A percentile compares a stretch with the other conserved stretches of the same genome.
phyloP scores from a whole-genome alignment of 176 grass and related monocot genomes.

The Metroxylon sagu region DNA sequence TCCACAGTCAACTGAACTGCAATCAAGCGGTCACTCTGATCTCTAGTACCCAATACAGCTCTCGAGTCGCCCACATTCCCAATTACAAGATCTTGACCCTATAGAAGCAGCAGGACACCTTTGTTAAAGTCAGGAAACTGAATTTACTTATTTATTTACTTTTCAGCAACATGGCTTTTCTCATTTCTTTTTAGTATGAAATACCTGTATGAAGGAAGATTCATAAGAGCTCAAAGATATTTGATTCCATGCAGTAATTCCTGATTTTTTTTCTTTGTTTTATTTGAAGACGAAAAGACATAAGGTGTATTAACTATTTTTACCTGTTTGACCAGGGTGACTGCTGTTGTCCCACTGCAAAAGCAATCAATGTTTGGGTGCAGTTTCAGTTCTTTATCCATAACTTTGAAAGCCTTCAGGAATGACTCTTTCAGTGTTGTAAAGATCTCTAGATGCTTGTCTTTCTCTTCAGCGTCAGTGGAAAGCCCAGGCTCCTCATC shows the following conservation, averaged over 20 bases:
- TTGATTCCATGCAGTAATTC: too few relatives aligned
- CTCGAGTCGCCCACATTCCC: slow-evolving; percentile 91
- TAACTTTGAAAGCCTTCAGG: slow-evolving; percentile 52
- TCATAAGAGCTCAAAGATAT: too few relatives aligned
- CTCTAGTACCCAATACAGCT: slow-evolving; percentile 66
- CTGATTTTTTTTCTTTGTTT: background rate
- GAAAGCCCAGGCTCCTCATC: slow-evolving; percentile 31
- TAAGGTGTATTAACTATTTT: background rate
- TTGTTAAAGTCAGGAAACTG: slow-evolving; percentile 5
- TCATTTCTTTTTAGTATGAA: too few relatives aligned
- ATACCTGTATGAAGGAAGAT: too few relatives aligned
- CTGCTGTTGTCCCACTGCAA: slow-evolving; percentile 86
- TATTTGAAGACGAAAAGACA: slow-evolving; percentile 7
- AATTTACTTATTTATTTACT: too few relatives aligned
- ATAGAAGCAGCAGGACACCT: slow-evolving; percentile 11
- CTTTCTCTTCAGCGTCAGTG: slow-evolving; percentile 20
- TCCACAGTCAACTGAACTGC: slow-evolving; percentile 80
- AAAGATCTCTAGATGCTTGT: slow-evolving; percentile 34
- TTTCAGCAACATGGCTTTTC: too few relatives aligned
- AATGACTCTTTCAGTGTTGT: slow-evolving; percentile 56
- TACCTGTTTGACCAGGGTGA: slow-evolving; percentile 91
- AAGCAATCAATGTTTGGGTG: slow-evolving; percentile 61
- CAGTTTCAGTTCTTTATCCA: slow-evolving; percentile 81
- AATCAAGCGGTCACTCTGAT: slow-evolving; percentile 53
- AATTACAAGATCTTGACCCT: slow-evolving; percentile 83